Conservation (phyloP, 495 filamentous ascomycete species). For the Gamarada debralockiae region DNA sequence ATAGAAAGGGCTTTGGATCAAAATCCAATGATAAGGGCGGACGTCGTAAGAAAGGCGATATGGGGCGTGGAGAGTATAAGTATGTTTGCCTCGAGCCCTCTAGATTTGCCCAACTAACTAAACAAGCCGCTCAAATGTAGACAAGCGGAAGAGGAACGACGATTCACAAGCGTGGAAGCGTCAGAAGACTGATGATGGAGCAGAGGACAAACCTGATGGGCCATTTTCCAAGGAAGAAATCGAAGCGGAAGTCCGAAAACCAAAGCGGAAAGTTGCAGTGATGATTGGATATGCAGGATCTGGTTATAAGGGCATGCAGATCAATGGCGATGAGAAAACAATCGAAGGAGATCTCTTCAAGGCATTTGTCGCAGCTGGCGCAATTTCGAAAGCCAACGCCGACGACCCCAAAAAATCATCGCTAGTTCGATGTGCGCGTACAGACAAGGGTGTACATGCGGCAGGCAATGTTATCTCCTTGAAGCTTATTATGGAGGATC, state of each 20-base stretch:
- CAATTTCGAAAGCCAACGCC: conserved; percentile 94
- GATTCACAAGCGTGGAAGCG: conserved; percentile 54
- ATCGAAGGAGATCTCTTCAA: conserved; percentile 96
- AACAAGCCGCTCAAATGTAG: conserved; percentile 57
- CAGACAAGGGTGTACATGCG: conserved; percentile 96
- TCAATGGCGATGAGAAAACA: conserved; percentile 73
- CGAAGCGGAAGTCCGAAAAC: conserved; percentile 74
- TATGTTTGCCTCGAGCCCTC: conserved; percentile 32
- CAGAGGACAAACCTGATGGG: conserved; percentile 43
- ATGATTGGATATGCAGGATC: conserved; percentile 92
- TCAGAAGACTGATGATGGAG: conserved; percentile 30
- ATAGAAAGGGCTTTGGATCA: conserved; percentile 17
- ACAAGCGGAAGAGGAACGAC: conserved; percentile 61
- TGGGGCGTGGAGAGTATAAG: conserved; percentile 64
- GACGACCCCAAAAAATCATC: conserved; percentile 95
- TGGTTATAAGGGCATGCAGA: conserved; percentile 97
- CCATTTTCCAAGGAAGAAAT: conserved; percentile 75
- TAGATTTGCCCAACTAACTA: conserved; percentile 46
- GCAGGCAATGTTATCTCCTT: conserved; percentile 94
- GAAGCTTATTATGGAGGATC: conserved; percentile 92
- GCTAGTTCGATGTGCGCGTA: conserved; percentile 87
- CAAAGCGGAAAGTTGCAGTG: conserved; percentile 94
- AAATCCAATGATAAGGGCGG: conserved; percentile 29
- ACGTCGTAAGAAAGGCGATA: conserved; percentile 57
- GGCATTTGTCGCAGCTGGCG: conserved; percentile 83